Percentiles rank a stretch among this genome's conserved stretches.
phyloP scores from a whole-genome alignment of 352 stramenopile genomes.

The Pythium sp. region DNA sequence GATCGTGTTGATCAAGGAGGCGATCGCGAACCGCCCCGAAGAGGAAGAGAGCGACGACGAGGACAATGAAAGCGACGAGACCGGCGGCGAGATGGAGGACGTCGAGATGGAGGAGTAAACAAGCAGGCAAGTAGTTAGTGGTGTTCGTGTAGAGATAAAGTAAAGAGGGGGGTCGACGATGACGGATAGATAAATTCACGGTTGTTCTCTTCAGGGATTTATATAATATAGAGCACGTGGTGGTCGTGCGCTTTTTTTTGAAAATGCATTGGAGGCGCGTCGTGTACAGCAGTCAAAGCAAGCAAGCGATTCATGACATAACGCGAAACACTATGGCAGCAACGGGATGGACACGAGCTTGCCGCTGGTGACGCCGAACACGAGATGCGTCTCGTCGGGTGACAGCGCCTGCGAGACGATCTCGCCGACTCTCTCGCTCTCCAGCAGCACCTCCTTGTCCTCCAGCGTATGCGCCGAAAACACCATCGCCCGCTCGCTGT shows the following conservation, averaged over 20 bases:
- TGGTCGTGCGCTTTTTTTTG: conserved; percentile 1
- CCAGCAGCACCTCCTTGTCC: conserved; percentile 51
- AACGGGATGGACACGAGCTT: conserved; percentile 58
- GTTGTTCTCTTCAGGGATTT: conserved; percentile 22
- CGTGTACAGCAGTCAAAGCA: neutral
- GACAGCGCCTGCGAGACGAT: conserved; percentile 63
- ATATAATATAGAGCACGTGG: conserved; percentile 18
- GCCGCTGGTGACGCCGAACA: conserved; percentile 61
- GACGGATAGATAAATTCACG: conserved; percentile 40
- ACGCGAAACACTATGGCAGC: conserved; percentile 15
- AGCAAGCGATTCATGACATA: neutral
- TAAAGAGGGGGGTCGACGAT: conserved; percentile 3
- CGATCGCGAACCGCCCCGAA: conserved; percentile 55
- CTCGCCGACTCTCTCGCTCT: conserved; percentile 38
- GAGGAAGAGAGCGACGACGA: conserved; percentile 48
- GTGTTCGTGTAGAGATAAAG: conserved; percentile 19
- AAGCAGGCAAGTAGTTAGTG: neutral
- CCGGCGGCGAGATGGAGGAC: conserved; percentile 50
- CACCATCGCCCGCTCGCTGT: conserved; percentile 37
- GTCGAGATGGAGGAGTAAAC: conserved; percentile 81
- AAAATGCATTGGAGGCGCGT: conserved; percentile 22
- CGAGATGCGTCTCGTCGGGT: conserved; percentile 68
- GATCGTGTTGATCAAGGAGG: conserved; percentile 46
- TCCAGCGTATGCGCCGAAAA: conserved; percentile 48
- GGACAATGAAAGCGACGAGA: conserved; percentile 27